Evolutionary conservation across 768 basidiomycete genomes (phyloP), one percentile per base, ranked within the genome.

Genomic region (Phaffia australis): DNA sequence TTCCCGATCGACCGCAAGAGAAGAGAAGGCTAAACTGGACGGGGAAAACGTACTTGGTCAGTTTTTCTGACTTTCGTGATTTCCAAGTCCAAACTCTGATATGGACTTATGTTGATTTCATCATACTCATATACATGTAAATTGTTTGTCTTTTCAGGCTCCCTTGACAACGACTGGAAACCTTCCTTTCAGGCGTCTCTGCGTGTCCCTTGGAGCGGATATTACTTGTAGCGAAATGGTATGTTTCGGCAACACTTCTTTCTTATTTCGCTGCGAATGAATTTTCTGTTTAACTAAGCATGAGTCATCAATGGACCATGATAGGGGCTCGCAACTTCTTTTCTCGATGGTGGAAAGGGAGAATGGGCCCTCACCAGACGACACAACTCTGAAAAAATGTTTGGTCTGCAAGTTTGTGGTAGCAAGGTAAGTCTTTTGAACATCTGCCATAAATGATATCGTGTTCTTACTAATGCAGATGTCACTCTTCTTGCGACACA

Each of bases 401-500:
- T 97, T 73, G 95, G 95, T 32, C 83, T 97, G 1, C 94, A 99
- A 76, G 75, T 99, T 23, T 91, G 91, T 0, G 95, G 95, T 0
- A 89, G 84, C 74, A 92, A 88, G 71, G 55, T 58, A 9, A 2
- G 56, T 32, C 42, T 2, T 16, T 30, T 21, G 30, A 3, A 23
- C 5, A 9, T 23, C 47, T 57, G 6, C 14, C 32, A 19, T 57
- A 3, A 57, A 18, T 25, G n/a, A 23, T 6, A 11, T 5, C 29
- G 7, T 29, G 6, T 29, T 18, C 23, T 21, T 7, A 57, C 35
- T 42, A 42, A 5, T 57, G 8, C 8, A 56, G 19, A 32, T 60
- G 29, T 3, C 29, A 18, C 25, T 57, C 19, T 25, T 19, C 21
- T 42, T 49, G 25, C 32, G 47, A 49, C 8, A 19, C n/a, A 62